These are phyloP conservation scores for Kwoniella sp. DNA, from an alignment of 768 basidiomycete species.

Conservation along the genomic window DNA sequence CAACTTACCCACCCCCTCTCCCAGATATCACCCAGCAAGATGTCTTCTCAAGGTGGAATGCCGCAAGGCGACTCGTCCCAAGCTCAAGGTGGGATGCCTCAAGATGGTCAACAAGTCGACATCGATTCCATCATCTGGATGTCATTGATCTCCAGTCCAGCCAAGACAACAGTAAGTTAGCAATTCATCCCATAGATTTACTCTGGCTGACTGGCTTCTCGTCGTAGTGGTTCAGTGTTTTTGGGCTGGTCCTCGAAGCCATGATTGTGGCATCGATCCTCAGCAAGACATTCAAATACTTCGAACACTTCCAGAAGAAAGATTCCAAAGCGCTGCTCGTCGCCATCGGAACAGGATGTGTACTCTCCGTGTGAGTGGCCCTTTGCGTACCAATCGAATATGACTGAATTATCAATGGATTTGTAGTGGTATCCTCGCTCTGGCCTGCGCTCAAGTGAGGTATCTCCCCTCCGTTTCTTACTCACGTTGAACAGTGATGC, in stretches of 20 bases:
- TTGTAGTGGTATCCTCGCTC: neutral
- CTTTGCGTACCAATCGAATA: neutral
- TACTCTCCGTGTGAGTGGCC: conserved; percentile 8
- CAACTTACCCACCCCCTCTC: neutral
- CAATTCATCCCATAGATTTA: neutral
- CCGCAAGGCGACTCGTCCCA: neutral
- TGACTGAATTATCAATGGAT: neutral
- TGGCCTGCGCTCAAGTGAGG: conserved; percentile 12
- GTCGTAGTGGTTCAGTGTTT: conserved; percentile 7
- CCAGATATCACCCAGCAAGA: neutral
- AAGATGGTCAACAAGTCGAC: neutral
- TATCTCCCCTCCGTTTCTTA: no score
- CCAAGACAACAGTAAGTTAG: conserved; percentile 3
- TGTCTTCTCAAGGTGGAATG: neutral
- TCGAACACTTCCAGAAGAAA: conserved; percentile 14
- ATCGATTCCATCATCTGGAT: conserved; percentile 7
- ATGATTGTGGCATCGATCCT: conserved; percentile 10
- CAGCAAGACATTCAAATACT: conserved; percentile 15
- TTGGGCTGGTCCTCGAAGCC: conserved; percentile 5
- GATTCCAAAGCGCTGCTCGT: neutral
- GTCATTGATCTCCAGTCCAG: conserved; percentile 5
- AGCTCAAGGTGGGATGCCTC: neutral
- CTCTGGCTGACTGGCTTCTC: no score
- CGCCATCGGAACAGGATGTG: conserved; percentile 1
- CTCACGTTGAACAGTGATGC: no score